phyloP scores from a whole-genome alignment of 2,329 filamentous ascomycete species.

The Sarocladium oryzae region DNA sequence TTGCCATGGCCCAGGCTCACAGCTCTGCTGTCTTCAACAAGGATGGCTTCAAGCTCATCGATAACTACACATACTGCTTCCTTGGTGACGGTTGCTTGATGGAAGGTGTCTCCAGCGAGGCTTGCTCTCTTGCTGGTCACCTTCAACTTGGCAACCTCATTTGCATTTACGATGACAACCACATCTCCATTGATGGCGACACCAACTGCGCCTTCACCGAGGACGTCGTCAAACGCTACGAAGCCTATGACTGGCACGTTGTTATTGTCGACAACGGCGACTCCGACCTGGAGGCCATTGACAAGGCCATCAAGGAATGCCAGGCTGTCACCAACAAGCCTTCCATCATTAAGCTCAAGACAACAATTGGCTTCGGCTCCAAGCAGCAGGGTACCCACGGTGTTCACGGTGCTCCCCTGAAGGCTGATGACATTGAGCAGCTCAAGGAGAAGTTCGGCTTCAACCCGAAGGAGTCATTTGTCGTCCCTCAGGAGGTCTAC shows the following conservation, averaged over 20 bases:
- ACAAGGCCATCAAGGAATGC: slow-evolving; percentile 78
- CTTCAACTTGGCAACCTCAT: slow-evolving; percentile 97
- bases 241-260: slow-evolving; percentile 95
- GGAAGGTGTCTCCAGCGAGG: slow-evolving; percentile 95
- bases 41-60: slow-evolving; percentile 80
- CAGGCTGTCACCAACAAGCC: slow-evolving; percentile 93
- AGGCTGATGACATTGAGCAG: slow-evolving; percentile 87
- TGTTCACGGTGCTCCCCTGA: slow-evolving; percentile 93
- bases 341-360: slow-evolving; percentile 91
- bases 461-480: slow-evolving; percentile 88
- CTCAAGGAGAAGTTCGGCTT: slow-evolving; percentile 96
- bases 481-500: slow-evolving; percentile 90
- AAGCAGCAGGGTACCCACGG: slow-evolving; percentile 87
- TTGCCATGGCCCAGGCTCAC: slow-evolving; percentile 94
- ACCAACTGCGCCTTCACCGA: slow-evolving; percentile 96
- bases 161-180: slow-evolving; percentile 96
- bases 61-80: slow-evolving; percentile 97
- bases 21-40: slow-evolving; percentile 93
- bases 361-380: slow-evolving; percentile 95
- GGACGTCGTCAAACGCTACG: slow-evolving; percentile 90
- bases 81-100: slow-evolving; percentile 97
- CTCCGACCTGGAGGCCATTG: slow-evolving; percentile 78
- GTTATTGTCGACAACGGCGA: slow-evolving; percentile 82
- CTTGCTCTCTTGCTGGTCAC: slow-evolving; percentile 87
- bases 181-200: slow-evolving; percentile 92